Percentiles rank a stretch among this genome's conserved stretches.
Conservation (phyloP, 2,329 filamentous ascomycete genomes). For the Penicillium sp. region DNA sequence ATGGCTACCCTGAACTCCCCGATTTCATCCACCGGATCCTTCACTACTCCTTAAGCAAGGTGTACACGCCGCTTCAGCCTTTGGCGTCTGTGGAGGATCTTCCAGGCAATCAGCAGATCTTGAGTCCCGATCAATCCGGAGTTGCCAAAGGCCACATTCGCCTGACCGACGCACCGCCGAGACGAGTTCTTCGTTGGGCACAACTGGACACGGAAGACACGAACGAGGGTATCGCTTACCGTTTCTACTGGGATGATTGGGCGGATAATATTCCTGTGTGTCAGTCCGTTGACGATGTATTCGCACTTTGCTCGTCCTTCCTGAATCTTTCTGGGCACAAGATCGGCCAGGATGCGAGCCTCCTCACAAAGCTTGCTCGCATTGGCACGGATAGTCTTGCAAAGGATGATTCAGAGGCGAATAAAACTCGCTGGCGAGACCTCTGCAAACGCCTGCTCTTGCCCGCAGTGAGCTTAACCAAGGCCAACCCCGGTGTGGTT, state of each 20-base stretch:
- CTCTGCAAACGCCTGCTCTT: conserved; percentile 82
- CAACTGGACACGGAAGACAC: conserved; percentile 76
- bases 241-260: conserved; percentile 99
- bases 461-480: conserved; percentile 82
- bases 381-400: conserved; percentile 77
- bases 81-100: conserved; percentile 44
- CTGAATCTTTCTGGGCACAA: conserved; percentile 84
- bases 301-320: conserved; percentile 80
- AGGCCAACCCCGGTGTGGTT: conserved; percentile 78
- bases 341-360: conserved; percentile 77
- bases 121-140: conserved; percentile 65
- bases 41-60: conserved; percentile 76
- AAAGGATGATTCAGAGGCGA: conserved; percentile 69
- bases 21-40: conserved; percentile 83
- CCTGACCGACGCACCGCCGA: conserved; percentile 59
- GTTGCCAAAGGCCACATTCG: conserved; percentile 70
- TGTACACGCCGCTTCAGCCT: conserved; percentile 61
- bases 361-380: conserved; percentile 79
- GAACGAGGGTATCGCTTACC: conserved; percentile 73
- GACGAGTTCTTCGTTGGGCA: conserved; percentile 77
- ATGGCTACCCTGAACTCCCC: conserved; percentile 78
- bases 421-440: conserved; percentile 78
- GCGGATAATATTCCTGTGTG: conserved; percentile 89
- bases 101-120: conserved; percentile 53
- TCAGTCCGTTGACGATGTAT: conserved; percentile 86